Evolutionary conservation across 257 asterid species (phyloP).

Genomic region (Solanum lycopersicoides): DNA sequence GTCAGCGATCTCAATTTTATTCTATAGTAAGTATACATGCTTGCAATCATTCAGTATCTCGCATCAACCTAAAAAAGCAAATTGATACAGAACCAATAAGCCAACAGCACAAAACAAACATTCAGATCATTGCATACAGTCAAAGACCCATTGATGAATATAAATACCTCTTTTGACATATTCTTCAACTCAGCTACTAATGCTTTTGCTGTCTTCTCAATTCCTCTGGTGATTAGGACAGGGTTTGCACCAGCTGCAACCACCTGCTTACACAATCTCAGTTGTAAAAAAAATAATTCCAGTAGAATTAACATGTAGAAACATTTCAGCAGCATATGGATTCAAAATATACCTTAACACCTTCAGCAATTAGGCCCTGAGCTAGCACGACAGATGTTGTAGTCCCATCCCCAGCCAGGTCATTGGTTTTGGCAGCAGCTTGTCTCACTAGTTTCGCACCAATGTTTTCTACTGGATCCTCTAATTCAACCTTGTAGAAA

Average conservation of each 20-base stretch:
- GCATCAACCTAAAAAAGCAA: background rate
- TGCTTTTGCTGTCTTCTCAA: constrained; percentile 91
- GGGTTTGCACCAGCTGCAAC: constrained; percentile 99
- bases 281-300: background rate
- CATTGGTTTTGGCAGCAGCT: constrained; percentile 97
- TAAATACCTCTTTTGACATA: constrained; percentile 77
- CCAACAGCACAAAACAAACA: background rate
- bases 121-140: background rate
- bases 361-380: constrained; percentile 94
- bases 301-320: background rate
- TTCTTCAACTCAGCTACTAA: constrained; percentile 76
- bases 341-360: constrained; percentile 62
- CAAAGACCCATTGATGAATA: background rate
- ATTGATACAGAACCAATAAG: background rate
- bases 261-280: constrained; percentile 34
- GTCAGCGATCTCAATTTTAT: background rate
- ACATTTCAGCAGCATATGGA: background rate
- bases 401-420: constrained; percentile 97
- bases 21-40: background rate
- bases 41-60: background rate
- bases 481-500: constrained; percentile 68
- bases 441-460: constrained; percentile 97
- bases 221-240: constrained; percentile 87
- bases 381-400: constrained; percentile 98
- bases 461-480: constrained; percentile 92